A percentile compares a stretch with the other conserved stretches of the same genome.
Evolutionary conservation across 352 stramenopile species (phyloP).

Genomic region (Phytophthora cactorum): DNA sequence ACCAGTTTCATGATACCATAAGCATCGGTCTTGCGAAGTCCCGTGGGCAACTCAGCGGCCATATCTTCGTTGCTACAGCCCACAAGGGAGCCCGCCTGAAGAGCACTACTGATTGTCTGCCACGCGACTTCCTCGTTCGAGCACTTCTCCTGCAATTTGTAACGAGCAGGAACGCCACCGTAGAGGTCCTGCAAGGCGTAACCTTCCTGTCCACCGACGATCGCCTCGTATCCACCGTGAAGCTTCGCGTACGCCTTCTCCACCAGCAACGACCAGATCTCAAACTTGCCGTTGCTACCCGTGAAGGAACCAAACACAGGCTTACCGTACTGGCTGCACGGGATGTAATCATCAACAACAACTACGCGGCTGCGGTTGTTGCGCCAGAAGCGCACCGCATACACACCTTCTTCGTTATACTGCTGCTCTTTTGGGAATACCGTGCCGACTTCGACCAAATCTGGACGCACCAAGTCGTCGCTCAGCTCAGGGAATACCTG

Average conservation of each 20-base stretch:
- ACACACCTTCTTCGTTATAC: conserved; percentile 91
- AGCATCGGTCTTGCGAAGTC: conserved; percentile 69
- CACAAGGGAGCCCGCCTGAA: conserved; percentile 71
- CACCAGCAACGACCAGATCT: conserved; percentile 93
- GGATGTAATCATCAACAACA: conserved; percentile 86
- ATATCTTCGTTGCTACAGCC: conserved; percentile 78
- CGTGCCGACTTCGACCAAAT: conserved; percentile 64
- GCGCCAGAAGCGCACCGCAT: conserved; percentile 85
- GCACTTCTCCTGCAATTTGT: conserved; percentile 73
- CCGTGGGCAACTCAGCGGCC: conserved; percentile 62
- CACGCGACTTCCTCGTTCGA: conserved; percentile 64
- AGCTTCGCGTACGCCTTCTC: conserved; percentile 97
- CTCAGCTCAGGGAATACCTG: conserved; percentile 75
- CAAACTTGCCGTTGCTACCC: conserved; percentile 82
- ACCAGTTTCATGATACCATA: conserved; percentile 82
- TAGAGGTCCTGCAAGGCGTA: conserved; percentile 82
- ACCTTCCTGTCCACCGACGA: conserved; percentile 88
- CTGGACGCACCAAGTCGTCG: conserved; percentile 60
- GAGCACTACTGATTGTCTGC: conserved; percentile 47
- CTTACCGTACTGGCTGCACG: conserved; percentile 84
- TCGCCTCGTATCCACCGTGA: conserved; percentile 89
- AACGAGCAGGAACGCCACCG: conserved; percentile 69
- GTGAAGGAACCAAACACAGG: conserved; percentile 88
- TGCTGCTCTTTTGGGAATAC: conserved; percentile 75
- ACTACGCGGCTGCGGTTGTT: conserved; percentile 84